Base-by-base conservation (phyloP, 495 filamentous ascomycete species). In the Hypoxylon rickii region DNA sequence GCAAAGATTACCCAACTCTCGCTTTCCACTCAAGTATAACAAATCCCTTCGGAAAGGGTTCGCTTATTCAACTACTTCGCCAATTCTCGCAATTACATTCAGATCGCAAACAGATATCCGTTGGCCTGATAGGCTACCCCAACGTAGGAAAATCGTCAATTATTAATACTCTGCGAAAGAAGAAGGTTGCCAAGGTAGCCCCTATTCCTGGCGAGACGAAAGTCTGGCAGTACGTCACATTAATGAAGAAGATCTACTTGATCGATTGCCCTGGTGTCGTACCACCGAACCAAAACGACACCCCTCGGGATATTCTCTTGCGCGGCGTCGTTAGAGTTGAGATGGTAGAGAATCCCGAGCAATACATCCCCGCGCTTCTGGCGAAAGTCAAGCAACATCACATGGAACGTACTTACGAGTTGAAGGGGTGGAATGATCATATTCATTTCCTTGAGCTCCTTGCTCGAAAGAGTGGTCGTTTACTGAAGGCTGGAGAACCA, bases 251-350 rank as follows among this genome's bases (percentile, higher is more conserved):
- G 43, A 97, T 98, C 36, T 97, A 96, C 68, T 79, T 98, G 45
- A 97, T 97, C 61, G 94, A 97, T 66, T 97, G 94, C 64, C 94
- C 94, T 29, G 94, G 94, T 62, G 90, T 98, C 20, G 94, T 97
- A 7, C 93, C 94, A 6, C 92, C 32, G 5, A 93, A 85, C 59
- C 77, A 78, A 38, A 82, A 83, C 36, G 93, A 97, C 62, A 89
- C 85, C 0, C 86, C 89, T 36, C 81, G 89, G 67, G 93, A 96
- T 56, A 90, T 97, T 47, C 77, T 98, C n/a, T 83, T 98, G 31
- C 82, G 90, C 51, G 94, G 95, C 54, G 91, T 95, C 4, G 90
- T 96, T 38, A 79, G 95, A 51, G 89, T 97, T 2, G 95, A 97
- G 71, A 96, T 96, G 55, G 91, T 98, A 1, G 85, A 96, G 42